Evolutionary conservation across 2,329 filamentous ascomycete genomes (phyloP).

Genomic region (Colletotrichum sp.): DNA sequence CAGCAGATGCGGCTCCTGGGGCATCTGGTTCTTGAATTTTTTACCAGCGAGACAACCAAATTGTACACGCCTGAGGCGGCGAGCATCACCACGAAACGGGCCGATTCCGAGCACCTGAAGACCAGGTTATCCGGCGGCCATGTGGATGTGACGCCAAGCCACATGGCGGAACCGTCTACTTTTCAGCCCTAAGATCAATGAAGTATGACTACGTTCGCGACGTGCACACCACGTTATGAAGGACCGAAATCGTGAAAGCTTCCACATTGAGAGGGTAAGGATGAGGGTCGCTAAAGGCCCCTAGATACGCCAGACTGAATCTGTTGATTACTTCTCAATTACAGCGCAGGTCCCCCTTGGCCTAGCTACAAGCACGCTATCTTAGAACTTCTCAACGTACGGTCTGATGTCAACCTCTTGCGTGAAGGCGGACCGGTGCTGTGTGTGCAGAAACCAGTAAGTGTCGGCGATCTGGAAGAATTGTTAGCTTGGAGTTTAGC

Average conservation of each 20-base stretch:
- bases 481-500: constrained; percentile 8
- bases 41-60: neutral
- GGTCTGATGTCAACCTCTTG: constrained; percentile 83
- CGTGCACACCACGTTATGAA: constrained; percentile 2
- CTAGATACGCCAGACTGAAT: neutral
- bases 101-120: constrained; percentile 24
- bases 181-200: constrained; percentile 20
- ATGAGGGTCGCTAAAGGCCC: neutral
- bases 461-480: constrained; percentile 77
- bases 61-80: constrained; percentile 15
- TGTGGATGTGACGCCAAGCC: constrained; percentile 14
- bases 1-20: neutral
- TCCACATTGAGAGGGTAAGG: neutral
- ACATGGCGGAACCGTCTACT: constrained; percentile 21
- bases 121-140: constrained; percentile 17
- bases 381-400: constrained; percentile 77
- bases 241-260: constrained; percentile 9
- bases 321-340: neutral
- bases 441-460: constrained; percentile 85
- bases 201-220: constrained; percentile 24
- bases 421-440: constrained; percentile 79
- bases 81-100: constrained; percentile 19
- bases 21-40: constrained; percentile 21
- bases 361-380: neutral
- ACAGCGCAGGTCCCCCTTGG: neutral